A percentile compares a stretch with the other conserved stretches of the same genome.
These are phyloP conservation scores for Phaeosphaeria sp. DNA, from an alignment of 2,329 filamentous ascomycete species.

Conservation along the genomic window DNA sequence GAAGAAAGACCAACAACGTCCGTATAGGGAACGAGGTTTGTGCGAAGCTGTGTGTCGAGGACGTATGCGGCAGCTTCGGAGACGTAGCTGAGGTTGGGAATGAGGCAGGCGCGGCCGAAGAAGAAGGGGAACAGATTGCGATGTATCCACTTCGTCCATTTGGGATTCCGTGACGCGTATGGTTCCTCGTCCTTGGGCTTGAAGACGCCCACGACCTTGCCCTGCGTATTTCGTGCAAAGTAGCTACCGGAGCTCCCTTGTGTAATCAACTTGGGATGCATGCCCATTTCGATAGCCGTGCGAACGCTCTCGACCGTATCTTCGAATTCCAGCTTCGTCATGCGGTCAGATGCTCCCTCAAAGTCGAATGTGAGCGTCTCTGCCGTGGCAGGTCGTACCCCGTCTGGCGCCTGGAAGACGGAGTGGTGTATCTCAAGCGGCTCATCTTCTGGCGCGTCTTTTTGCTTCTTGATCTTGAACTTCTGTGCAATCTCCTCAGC, in stretches of 20 bases:
- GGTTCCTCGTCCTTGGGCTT: constrained; percentile 99
- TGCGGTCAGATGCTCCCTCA: constrained; percentile 66
- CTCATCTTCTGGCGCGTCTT: constrained; percentile 77
- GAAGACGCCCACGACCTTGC: constrained; percentile 96
- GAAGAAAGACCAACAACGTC: constrained; percentile 94
- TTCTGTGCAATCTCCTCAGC: constrained; percentile 97
- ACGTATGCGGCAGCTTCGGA: constrained; percentile 98
- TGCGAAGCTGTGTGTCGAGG: constrained; percentile 86
- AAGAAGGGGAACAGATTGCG: constrained; percentile 96
- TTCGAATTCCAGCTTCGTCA: constrained; percentile 84
- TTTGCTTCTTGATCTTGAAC: constrained; percentile 85
- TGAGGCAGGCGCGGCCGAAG: constrained; percentile 92
- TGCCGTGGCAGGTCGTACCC: constrained; percentile 78
- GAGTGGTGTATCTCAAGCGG: constrained; percentile 95
- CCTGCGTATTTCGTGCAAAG: constrained; percentile 89
- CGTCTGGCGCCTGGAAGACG: constrained; percentile 92
- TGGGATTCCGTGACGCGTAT: constrained; percentile 94
- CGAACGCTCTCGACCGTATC: constrained; percentile 89
- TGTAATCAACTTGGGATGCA: constrained; percentile 94
- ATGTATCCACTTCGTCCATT: constrained; percentile 99
- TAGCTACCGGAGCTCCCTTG: constrained; percentile 98
- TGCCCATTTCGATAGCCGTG: constrained; percentile 84
- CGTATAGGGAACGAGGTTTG: constrained; percentile 93
- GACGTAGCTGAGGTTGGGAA: constrained; percentile 96
- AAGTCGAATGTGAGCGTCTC: constrained; percentile 70